Percentiles rank a stretch among this genome's conserved stretches.
phyloP scores from a whole-genome alignment of 2,329 filamentous ascomycete species.

The Xylariaceae sp. region DNA sequence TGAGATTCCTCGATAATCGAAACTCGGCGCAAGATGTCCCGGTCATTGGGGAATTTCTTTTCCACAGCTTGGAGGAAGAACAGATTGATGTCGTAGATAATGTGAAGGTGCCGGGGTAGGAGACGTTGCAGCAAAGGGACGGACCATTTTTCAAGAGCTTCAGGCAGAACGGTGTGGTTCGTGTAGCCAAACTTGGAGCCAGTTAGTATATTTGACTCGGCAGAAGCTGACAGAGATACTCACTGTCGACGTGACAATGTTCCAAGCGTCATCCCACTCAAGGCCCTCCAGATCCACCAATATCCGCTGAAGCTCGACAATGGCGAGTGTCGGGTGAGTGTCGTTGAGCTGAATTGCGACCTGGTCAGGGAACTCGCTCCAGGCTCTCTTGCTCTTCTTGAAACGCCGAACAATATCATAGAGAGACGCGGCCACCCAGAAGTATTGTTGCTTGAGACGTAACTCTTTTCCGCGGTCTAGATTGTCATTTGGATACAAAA shows the following conservation, averaged over 20 bases:
- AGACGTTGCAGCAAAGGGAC: conserved; percentile 91
- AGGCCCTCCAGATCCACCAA: conserved; percentile 86
- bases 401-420: conserved; percentile 96
- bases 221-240: conserved; percentile 35
- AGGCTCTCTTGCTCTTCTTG: conserved; percentile 92
- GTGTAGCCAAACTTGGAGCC: conserved; percentile 80
- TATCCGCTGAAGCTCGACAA: conserved; percentile 94
- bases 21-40: conserved; percentile 82
- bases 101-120: conserved; percentile 90
- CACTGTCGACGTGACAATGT: conserved; percentile 70
- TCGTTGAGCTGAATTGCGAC: conserved; percentile 98
- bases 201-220: conserved; percentile 21
- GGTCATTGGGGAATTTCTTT: conserved; percentile 84
- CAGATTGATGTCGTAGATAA: conserved; percentile 98
- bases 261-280: conserved; percentile 92
- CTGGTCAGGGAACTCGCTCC: conserved; percentile 91
- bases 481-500: conserved; percentile 97
- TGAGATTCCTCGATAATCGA: conserved; percentile 97
- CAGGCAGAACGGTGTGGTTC: conserved; percentile 96
- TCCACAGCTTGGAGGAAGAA: conserved; percentile 91
- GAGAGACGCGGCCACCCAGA: conserved; percentile 97
- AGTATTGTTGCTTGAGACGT: conserved; percentile 98
- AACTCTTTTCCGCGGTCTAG: conserved; percentile 96
- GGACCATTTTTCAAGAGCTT: conserved; percentile 98
- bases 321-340: conserved; percentile 93